Evolutionary conservation across 108 stramenopile genomes (phyloP), one percentile per base, ranked within the genome.

Genomic region (Conticribra weissflogii): DNA sequence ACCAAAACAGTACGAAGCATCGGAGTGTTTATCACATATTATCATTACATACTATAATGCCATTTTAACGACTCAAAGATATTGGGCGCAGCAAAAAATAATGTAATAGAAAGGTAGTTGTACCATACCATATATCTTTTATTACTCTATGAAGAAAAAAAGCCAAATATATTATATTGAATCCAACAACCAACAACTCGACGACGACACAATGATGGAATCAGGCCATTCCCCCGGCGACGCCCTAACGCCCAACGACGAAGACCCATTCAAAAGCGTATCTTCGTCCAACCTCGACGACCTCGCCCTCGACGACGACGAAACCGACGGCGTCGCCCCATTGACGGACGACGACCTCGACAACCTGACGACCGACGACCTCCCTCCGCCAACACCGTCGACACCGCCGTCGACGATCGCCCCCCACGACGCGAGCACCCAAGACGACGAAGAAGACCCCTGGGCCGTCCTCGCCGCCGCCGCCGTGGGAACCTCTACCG

Each of bases 381-480:
- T 2, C 7, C 4, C 5, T 18, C 9, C 16, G 21, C 62, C 2
- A 36, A 49, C 16, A 49, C 17, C 19, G 1, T 19, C 16, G 2
- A 4, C 31, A 52, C n/a, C 45, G 12, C 2, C 61, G 30, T 4
- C 34, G 15, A 15, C 58, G 5, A 45, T 53, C 51, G 21, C 3
- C 21, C 12, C 51, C 24, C 3, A 18, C 31, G 50, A 16, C 3
- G 51, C 44, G 29, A 65, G 19, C 0, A 48, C 14, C 8, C 4
- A 9, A 32, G 64, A 33, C 2, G 52, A 18, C 34, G 34, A 65
- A 18, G 2, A 4, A 22, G 66, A 67, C 44, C 66, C 66, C 14
- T 67, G 66, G 66, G 66, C 66, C 24, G 66, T 67, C 17, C 51
- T 67, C 18, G 66, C 54, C 1, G 54, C 66, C 25, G 66, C 66